Evolutionary conservation across 2,329 filamentous ascomycete species (phyloP).

Genomic region (Byssothecium circinans): DNA sequence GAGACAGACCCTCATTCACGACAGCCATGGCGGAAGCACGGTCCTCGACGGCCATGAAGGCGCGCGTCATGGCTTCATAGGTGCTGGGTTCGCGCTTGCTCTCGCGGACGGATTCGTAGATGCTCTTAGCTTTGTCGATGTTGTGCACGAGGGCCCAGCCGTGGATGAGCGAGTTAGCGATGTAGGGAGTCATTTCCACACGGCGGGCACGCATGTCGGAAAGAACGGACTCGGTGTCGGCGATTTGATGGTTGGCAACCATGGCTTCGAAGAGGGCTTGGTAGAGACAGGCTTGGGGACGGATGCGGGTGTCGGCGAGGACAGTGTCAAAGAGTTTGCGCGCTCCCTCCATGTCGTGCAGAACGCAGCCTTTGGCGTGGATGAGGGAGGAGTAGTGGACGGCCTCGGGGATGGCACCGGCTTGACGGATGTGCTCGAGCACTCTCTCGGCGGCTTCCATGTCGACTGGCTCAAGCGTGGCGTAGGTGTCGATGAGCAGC

Average conservation of each 20-base stretch:
- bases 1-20: constrained; percentile 85
- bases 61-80: constrained; percentile 97
- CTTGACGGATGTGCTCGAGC: constrained; percentile 72
- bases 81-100: constrained; percentile 92
- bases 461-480: constrained; percentile 87
- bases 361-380: constrained; percentile 90
- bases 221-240: constrained; percentile 70
- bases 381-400: constrained; percentile 96
- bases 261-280: constrained; percentile 96
- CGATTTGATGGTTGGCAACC: constrained; percentile 89
- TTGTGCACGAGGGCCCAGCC: constrained; percentile 88
- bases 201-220: constrained; percentile 71
- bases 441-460: constrained; percentile 86
- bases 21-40: constrained; percentile 74
- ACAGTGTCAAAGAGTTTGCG: constrained; percentile 81
- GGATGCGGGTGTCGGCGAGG: constrained; percentile 65
- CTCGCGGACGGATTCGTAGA: constrained; percentile 77
- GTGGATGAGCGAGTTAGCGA: constrained; percentile 96
- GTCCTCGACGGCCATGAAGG: constrained; percentile 82
- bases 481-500: constrained; percentile 91
- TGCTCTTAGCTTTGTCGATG: constrained; percentile 72
- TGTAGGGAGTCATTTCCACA: constrained; percentile 92
- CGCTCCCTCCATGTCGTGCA: constrained; percentile 87
- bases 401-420: constrained; percentile 78
- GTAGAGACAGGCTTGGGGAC: constrained; percentile 82